Conservation (phyloP, 768 basidiomycete genomes). For the Thelephora aurantiotincta region DNA sequence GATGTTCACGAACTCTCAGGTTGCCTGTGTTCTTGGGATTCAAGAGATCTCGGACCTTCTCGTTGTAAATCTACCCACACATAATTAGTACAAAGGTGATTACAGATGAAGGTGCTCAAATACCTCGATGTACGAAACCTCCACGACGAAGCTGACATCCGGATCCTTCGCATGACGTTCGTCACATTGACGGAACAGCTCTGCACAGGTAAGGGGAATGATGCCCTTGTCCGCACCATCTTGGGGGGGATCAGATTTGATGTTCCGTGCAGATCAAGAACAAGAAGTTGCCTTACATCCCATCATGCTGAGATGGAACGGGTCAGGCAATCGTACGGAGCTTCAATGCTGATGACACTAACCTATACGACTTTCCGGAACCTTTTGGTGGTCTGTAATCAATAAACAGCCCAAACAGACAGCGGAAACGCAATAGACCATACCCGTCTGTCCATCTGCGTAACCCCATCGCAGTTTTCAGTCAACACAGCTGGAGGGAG, state of each 20-base stretch:
- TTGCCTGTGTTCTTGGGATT: conserved; percentile 97
- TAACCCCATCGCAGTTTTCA: conserved; percentile 1
- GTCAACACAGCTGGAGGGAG: conserved; percentile 1
- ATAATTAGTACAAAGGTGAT: background rate
- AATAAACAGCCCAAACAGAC: background rate
- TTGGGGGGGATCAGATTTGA: conserved; percentile 16
- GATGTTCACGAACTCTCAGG: conserved; percentile 93
- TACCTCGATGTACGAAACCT: conserved; percentile 97
- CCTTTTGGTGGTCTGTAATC: conserved; percentile 25
- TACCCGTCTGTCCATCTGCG: conserved; percentile 76
- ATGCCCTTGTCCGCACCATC: conserved; percentile 95
- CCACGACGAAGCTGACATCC: conserved; percentile 75
- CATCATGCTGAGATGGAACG: conserved; percentile 60
- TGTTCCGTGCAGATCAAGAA: conserved; percentile 2
- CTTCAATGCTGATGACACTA: conserved; percentile 13
- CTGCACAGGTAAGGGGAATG: conserved; percentile 89
- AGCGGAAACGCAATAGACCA: conserved; percentile 13
- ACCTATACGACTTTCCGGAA: conserved; percentile 90
- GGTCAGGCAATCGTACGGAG: background rate
- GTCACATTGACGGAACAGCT: conserved; percentile 77
- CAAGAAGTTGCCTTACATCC: conserved; percentile 50
- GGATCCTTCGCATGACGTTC: conserved; percentile 47
- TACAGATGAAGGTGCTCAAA: conserved; percentile 7
- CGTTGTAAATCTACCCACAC: conserved; percentile 74
- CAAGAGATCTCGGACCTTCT: conserved; percentile 93